Percentiles rank a stretch among this genome's conserved stretches.
Conservation (phyloP, 441 rosid genomes). For the Manihot esculenta region DNA sequence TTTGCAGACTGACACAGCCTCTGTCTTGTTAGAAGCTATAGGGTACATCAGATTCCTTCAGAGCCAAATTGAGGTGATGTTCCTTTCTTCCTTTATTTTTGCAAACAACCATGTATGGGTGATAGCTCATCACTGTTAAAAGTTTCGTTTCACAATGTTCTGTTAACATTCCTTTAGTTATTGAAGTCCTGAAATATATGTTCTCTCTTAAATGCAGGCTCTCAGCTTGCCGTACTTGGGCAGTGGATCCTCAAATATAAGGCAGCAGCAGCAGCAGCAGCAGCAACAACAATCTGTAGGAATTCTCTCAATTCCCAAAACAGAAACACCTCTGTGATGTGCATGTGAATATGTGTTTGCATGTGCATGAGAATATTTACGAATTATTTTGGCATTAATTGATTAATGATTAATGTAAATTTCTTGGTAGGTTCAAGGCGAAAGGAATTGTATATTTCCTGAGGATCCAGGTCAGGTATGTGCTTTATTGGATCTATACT, state of each 20-base stretch:
- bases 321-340: constrained; percentile 11
- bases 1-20: constrained; percentile 99
- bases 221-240: constrained; percentile 96
- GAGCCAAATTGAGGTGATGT: constrained; percentile 92
- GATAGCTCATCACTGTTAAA: constrained; percentile 31
- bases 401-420: constrained; percentile 31
- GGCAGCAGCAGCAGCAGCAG: constrained; percentile 48
- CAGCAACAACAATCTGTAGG: constrained; percentile 55
- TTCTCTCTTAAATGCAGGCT: constrained; percentile 52
- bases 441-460: constrained; percentile 78
- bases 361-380: constrained; percentile 22
- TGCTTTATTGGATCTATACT: constrained; percentile 59
- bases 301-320: constrained; percentile 18
- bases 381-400: constrained; percentile 26
- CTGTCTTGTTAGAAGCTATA: constrained; percentile 94
- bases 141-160: constrained; percentile 16
- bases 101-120: constrained; percentile 38
- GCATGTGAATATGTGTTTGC: constrained; percentile 4
- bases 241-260: constrained; percentile 57
- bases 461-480: constrained; percentile 94
- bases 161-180: constrained; percentile 23
- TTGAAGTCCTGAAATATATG: constrained; percentile 19
- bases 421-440: constrained; percentile 67
- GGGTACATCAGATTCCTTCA: constrained; percentile 99
- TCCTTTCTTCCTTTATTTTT: constrained; percentile 33